phyloP scores from a whole-genome alignment of 495 filamentous ascomycete species.

The Talaromyces liani region DNA sequence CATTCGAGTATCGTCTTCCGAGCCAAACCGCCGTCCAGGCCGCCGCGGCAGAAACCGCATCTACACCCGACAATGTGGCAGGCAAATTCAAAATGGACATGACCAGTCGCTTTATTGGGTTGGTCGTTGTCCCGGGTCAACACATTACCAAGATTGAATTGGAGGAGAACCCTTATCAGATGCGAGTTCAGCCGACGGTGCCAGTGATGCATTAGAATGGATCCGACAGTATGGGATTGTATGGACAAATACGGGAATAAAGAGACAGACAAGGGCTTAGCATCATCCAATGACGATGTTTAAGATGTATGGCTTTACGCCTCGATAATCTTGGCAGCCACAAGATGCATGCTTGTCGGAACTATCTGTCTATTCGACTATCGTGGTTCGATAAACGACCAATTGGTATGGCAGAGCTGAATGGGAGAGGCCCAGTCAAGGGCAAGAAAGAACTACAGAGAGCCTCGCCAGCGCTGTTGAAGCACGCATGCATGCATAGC shows the following conservation, averaged over 20 bases:
- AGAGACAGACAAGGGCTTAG: neutral
- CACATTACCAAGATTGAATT: slow-evolving; percentile 83
- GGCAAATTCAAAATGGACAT: slow-evolving; percentile 54
- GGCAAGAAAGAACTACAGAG: neutral
- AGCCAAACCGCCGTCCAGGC: slow-evolving; percentile 41
- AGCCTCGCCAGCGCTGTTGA: neutral
- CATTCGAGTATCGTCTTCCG: slow-evolving; percentile 81
- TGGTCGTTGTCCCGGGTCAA: slow-evolving; percentile 84
- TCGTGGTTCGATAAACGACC: neutral
- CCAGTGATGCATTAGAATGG: neutral
- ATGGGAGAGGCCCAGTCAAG: neutral
- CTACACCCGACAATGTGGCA: slow-evolving; percentile 17
- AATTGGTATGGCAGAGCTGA: neutral
- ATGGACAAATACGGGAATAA: neutral
- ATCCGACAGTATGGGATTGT: neutral
- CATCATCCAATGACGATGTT: neutral
- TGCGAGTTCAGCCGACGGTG: slow-evolving; percentile 3
- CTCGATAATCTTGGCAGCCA: neutral
- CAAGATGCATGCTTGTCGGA: neutral
- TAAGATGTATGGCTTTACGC: neutral
- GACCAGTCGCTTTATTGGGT: slow-evolving; percentile 76
- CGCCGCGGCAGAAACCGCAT: slow-evolving; percentile 31
- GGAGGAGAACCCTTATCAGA: slow-evolving; percentile 48
- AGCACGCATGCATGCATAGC: neutral
- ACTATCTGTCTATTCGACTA: neutral